A percentile compares a stretch with the other conserved stretches of the same genome.
These are phyloP conservation scores for Poa annua DNA, from an alignment of 176 grass and related monocot species.

Conservation along the genomic window DNA sequence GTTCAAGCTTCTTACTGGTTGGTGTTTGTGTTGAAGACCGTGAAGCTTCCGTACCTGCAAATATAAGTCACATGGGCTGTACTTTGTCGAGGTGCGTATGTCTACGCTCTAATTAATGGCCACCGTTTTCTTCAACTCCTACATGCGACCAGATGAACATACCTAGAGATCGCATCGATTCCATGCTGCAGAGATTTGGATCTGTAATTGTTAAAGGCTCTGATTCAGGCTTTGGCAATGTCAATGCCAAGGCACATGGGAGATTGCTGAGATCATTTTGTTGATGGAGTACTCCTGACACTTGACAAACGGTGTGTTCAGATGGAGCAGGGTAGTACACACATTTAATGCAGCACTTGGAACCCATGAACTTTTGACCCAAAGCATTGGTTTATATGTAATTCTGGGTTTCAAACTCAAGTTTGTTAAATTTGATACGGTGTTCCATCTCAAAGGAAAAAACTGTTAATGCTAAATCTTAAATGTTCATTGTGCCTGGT, in stretches of 20 bases:
- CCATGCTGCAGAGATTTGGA: constrained; percentile 20
- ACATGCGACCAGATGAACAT: neutral
- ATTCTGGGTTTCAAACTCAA: no score
- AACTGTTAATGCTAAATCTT: no score
- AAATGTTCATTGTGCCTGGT: no score
- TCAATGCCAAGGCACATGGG: constrained; percentile 32
- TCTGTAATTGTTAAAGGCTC: neutral
- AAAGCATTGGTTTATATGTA: no score
- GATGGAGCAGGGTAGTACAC: neutral
- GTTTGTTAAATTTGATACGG: no score
- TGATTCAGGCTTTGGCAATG: constrained; percentile 25
- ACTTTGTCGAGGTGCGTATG: neutral
- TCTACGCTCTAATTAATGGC: constrained; percentile 41
- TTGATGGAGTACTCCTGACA: neutral
- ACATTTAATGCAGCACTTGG: neutral
- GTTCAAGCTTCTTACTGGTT: neutral
- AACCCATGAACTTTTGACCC: neutral
- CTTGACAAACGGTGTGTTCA: neutral
- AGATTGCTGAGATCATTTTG: neutral
- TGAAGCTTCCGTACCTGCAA: neutral
- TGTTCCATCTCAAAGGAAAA: no score
- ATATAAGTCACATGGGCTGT: neutral
- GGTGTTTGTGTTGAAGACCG: constrained; percentile 1
- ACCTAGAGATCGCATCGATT: constrained; percentile 44
- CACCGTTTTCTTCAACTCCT: neutral